Percentiles rank a stretch among this genome's conserved stretches.
phyloP scores from a whole-genome alignment of 2,329 filamentous ascomycete genomes.

The Aspergillus sp. region DNA sequence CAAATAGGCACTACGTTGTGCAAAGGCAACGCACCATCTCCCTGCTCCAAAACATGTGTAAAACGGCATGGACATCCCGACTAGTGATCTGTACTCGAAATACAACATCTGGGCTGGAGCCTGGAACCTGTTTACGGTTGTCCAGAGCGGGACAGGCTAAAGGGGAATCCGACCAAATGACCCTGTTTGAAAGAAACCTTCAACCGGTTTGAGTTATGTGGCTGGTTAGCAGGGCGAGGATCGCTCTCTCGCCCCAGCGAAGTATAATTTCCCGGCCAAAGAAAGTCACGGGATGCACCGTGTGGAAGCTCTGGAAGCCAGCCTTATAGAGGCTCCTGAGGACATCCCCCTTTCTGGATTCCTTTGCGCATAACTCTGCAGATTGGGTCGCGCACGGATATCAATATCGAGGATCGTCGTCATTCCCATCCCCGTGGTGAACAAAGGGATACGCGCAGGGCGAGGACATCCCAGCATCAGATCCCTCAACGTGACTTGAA shows the following conservation, averaged over 20 bases:
- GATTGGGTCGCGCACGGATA: slow-evolving; percentile 22
- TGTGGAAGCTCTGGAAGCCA: not conserved
- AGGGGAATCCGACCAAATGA: not conserved
- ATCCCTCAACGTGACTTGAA: slow-evolving; percentile 7
- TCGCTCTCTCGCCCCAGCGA: not conserved
- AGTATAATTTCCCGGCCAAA: not conserved
- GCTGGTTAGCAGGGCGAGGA: not conserved
- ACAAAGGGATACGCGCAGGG: slow-evolving; percentile 6
- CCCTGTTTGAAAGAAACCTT: not conserved
- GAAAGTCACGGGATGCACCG: slow-evolving; percentile 1
- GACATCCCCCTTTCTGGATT: slow-evolving; percentile 5
- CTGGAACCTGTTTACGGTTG: slow-evolving; percentile 1
- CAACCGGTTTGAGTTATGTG: slow-evolving; percentile 5
- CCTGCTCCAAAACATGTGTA: not conserved
- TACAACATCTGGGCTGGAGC: slow-evolving; percentile 2
- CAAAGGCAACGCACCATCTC: not conserved
- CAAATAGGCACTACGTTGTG: too few relatives aligned
- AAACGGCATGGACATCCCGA: not conserved
- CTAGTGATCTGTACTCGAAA: slow-evolving; percentile 3
- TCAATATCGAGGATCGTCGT: slow-evolving; percentile 8
- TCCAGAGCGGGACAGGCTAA: not conserved
- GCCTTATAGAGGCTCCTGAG: slow-evolving; percentile 4
- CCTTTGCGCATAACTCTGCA: slow-evolving; percentile 15
- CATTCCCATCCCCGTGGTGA: not conserved
- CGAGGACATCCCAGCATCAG: not conserved